Conservation (phyloP, 163 green algal genomes). For the Prototheca cutis region DNA sequence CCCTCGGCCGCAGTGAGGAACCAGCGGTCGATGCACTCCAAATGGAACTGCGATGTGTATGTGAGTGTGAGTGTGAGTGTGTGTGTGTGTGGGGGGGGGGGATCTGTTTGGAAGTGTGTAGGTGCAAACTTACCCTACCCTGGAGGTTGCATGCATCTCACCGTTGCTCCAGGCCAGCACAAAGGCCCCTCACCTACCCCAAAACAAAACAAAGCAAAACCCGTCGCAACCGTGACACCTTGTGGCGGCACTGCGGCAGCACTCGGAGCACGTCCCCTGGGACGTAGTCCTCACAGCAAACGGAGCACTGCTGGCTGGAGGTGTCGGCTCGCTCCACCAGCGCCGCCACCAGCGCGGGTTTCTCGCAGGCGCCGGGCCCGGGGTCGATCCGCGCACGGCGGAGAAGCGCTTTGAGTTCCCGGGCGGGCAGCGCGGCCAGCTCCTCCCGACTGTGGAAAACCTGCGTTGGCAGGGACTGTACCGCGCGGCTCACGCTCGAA, state of each 20-base stretch:
- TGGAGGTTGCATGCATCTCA: no score
- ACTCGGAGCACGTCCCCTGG: constrained; percentile 47
- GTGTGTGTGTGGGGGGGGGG: no score
- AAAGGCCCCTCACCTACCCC: background rate
- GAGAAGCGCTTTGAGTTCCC: constrained; percentile 19
- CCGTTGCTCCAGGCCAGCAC: no score
- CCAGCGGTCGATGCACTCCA: constrained; percentile 68
- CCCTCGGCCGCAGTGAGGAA: constrained; percentile 49
- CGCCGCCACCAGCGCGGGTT: constrained; percentile 12
- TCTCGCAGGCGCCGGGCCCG: constrained; percentile 5
- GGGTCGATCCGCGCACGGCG: background rate
- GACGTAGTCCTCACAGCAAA: constrained; percentile 59
- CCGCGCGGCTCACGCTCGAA: background rate
- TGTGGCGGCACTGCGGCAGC: constrained; percentile 55
- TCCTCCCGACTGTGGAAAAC: constrained; percentile 13
- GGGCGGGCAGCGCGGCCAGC: constrained; percentile 11
- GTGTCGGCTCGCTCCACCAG: background rate
- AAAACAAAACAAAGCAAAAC: no score
- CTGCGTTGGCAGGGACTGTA: constrained; percentile 16
- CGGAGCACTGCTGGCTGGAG: constrained; percentile 26
- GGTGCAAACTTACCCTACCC: no score
- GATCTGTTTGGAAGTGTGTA: no score
- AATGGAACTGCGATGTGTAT: constrained; percentile 49
- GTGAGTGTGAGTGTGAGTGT: no score
- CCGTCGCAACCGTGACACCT: no score